These are phyloP conservation scores for Macroventuria anomochaeta DNA, from an alignment of 2,329 filamentous ascomycete species.

Conservation along the genomic window DNA sequence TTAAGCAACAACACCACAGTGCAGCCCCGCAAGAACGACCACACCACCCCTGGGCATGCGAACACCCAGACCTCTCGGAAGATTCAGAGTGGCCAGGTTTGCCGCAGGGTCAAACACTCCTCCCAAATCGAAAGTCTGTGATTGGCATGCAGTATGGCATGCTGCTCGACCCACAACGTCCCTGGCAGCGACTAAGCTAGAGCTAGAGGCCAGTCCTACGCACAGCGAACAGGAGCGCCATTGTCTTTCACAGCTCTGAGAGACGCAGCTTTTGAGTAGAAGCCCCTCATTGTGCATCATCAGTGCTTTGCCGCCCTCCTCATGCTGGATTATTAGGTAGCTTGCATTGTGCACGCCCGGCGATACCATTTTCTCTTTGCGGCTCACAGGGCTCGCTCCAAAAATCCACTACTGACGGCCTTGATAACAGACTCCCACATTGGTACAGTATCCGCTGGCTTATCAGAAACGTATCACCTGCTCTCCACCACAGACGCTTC, in stretches of 20 bases:
- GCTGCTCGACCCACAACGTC: too few species aligned
- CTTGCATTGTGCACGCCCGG: background rate
- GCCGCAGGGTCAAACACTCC: background rate
- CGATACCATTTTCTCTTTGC: background rate
- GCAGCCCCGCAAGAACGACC: background rate
- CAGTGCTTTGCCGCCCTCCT: background rate
- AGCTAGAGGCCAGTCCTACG: background rate
- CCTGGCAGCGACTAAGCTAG: too few species aligned
- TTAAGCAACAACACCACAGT: background rate
- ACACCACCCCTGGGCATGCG: too few species aligned
- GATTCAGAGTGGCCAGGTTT: background rate
- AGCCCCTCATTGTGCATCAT: background rate
- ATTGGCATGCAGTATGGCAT: too few species aligned
- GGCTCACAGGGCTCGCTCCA: background rate
- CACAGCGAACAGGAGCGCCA: background rate
- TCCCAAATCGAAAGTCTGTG: too few species aligned
- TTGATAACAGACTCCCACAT: too few species aligned
- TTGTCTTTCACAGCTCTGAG: background rate
- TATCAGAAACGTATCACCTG: too few species aligned
- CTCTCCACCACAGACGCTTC: too few species aligned
- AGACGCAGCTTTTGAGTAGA: background rate
- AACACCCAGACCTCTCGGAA: background rate
- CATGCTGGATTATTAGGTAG: background rate
- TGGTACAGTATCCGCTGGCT: too few species aligned
- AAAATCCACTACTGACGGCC: too few species aligned